Conservation (phyloP, 1,284 basidiomycete genomes). For the Tylopilus orsonianus region DNA sequence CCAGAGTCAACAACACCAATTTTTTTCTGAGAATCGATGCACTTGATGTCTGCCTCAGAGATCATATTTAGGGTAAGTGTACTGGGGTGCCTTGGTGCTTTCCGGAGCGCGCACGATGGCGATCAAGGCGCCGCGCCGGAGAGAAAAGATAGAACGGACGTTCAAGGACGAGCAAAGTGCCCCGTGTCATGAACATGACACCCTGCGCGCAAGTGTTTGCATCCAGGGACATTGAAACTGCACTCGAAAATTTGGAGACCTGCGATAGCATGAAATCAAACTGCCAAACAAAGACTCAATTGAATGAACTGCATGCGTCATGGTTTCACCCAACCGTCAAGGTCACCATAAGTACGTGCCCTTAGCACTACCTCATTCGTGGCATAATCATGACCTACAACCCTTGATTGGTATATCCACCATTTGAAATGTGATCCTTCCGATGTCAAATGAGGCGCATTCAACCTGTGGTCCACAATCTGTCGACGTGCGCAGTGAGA, state of each 20-base stretch:
- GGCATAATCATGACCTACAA: too few species aligned
- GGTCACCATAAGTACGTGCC: constrained; percentile 45
- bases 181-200: constrained; percentile 30
- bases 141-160: background rate
- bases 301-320: constrained; percentile 60
- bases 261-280: constrained; percentile 7
- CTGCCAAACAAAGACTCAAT: constrained; percentile 2
- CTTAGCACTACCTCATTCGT: too few species aligned
- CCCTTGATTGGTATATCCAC: too few species aligned
- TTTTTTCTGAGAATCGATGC: constrained; percentile 71
- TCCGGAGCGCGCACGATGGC: constrained; percentile 16
- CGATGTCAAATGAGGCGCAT: too few species aligned
- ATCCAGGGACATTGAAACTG: constrained; percentile 14
- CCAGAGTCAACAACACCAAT: constrained; percentile 94
- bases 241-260: constrained; percentile 13
- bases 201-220: constrained; percentile 27
- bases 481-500: too few species aligned
- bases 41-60: constrained; percentile 56
- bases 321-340: constrained; percentile 80
- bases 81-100: constrained; percentile 12
- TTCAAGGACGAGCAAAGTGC: constrained; percentile 15
- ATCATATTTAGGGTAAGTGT: constrained; percentile 38
- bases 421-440: too few species aligned
- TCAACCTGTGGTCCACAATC: too few species aligned
- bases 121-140: constrained; percentile 32